Base-by-base conservation (phyloP, 257 asterid genomes). In the Fraxinus americana region DNA sequence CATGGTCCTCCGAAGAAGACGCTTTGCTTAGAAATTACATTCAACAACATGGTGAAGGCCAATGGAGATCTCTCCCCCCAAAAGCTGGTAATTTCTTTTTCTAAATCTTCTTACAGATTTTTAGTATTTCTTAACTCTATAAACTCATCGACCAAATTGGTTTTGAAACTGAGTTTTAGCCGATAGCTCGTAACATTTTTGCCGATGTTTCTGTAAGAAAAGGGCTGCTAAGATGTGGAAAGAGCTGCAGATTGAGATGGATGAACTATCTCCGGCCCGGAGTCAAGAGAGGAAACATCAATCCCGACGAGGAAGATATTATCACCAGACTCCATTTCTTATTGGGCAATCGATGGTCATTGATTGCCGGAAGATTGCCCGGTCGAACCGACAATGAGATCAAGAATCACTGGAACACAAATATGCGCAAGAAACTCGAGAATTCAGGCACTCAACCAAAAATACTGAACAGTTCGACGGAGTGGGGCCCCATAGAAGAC, bases 361-460 rank as follows among this genome's bases (percentile, higher is more conserved):
- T 92, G 7, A 92, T 92, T 10, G 96, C 97, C 0, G 94, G 92
- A 41, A 78, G 93, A 59, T 87, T 92, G 83, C 89, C 97, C 0
- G 94, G 97, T 75, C 90, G 97, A 82, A 92, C 95, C 7, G 97
- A 91, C 79, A 91, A 91, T 83, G 97, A 91, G 88, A 88, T 91
- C 34, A 91, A 91, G 45, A 91, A 89, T 78, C 78, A 91, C 79
- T 91, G 97, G 97, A 92, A 92, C 83, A 89, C 92, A 0, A 87
- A 87, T 67, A 85, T 92, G 65, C 83, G 83, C 80, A 90, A 87
- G 79, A 87, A 87, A 69, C 87, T 90, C 54, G 72, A 77, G 45
- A 57, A 27, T 2, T 57, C 67, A 0, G 85, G 83, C 16, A 14
- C 5, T 17, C 21, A 4, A 19, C 63, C 25, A 52, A 52, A 52